These are phyloP conservation scores for Entomortierella parvispora DNA, from an alignment of 192 early-diverging fungal species.

Conservation along the genomic window DNA sequence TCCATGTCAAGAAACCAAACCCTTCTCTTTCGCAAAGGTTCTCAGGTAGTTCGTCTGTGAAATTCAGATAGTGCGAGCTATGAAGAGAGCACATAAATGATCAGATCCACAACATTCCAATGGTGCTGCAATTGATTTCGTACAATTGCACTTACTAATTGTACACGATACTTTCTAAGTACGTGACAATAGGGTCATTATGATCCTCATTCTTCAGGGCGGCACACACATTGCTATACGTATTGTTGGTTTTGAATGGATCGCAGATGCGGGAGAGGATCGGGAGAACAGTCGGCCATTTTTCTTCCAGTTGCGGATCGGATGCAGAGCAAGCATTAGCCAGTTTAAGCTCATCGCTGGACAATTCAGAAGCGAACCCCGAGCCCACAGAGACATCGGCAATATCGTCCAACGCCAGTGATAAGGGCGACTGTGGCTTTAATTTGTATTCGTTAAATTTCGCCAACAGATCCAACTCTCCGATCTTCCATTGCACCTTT, in stretches of 20 bases:
- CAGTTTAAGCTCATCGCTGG: background rate
- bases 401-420: conserved; percentile 7
- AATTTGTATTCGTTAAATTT: background rate
- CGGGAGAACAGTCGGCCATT: conserved; percentile 5
- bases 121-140: background rate
- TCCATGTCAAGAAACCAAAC: conserved; percentile 5
- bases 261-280: conserved; percentile 6
- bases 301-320: background rate
- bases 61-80: conserved; percentile 4
- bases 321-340: background rate
- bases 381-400: conserved; percentile 3
- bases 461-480: background rate
- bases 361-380: background rate
- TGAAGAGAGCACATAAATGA: background rate
- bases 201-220: background rate
- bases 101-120: too few species aligned
- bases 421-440: background rate
- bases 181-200: conserved; percentile 1
- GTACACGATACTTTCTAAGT: background rate
- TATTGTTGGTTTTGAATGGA: background rate
- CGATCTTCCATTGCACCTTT: background rate
- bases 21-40: conserved; percentile 1
- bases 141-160: background rate
- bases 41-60: background rate
- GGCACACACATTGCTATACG: background rate